A percentile compares a stretch with the other conserved stretches of the same genome.
phyloP scores from a whole-genome alignment of 1,139 yeast species.

The Pichia kudriavzevii region DNA sequence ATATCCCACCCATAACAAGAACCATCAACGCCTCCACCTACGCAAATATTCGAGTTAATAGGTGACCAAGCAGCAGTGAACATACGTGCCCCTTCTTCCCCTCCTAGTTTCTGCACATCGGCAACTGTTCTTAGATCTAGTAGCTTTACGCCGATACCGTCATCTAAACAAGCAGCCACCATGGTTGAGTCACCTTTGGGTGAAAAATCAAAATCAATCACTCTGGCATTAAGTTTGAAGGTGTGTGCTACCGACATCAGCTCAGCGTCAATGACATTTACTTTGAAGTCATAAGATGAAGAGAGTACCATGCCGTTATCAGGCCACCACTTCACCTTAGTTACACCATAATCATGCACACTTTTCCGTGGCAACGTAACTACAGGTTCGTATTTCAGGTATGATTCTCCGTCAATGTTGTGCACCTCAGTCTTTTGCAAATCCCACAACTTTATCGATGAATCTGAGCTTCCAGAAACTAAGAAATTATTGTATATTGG shows the following conservation, averaged over 20 bases:
- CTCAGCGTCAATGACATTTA: conserved; percentile 79
- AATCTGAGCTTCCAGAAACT: conserved; percentile 73
- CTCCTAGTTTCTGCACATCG: conserved; percentile 60
- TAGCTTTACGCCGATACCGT: conserved; percentile 37
- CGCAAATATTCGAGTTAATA: conserved; percentile 47
- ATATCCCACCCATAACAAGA: conserved; percentile 69
- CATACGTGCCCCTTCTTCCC: conserved; percentile 24
- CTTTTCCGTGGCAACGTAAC: conserved; percentile 46
- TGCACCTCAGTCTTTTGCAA: conserved; percentile 13
- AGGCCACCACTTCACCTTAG: conserved; percentile 83
- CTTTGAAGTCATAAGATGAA: conserved; percentile 70
- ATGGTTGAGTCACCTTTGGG: conserved; percentile 41
- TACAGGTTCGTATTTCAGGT: conserved; percentile 23
- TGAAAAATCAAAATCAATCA: conserved; percentile 46
- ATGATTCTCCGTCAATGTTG: conserved; percentile 12
- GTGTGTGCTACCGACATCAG: conserved; percentile 55
- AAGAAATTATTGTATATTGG: conserved; percentile 39
- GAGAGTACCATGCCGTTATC: conserved; percentile 84
- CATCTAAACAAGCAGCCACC: conserved; percentile 36
- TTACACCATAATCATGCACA: conserved; percentile 67
- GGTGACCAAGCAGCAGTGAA: conserved; percentile 56
- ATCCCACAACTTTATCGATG: conserved; percentile 62
- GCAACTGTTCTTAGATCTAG: conserved; percentile 68
- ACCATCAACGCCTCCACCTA: conserved; percentile 75
- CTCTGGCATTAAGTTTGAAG: conserved; percentile 45